These are phyloP conservation scores for Coffea canephora DNA, from an alignment of 257 asterid genomes.

Conservation along the genomic window DNA sequence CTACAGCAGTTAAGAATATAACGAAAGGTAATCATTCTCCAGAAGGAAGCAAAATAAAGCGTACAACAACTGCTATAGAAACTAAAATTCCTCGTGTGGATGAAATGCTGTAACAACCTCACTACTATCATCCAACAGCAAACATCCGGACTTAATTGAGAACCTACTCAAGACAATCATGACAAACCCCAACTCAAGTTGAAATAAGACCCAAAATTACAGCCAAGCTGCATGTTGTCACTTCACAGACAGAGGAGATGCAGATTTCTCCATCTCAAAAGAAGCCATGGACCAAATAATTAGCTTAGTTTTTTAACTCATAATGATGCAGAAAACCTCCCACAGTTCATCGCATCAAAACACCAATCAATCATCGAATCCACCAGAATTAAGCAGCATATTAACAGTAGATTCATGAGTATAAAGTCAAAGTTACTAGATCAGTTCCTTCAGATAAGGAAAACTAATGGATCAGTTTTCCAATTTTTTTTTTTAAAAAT, in stretches of 20 bases:
- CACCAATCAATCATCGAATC: background rate
- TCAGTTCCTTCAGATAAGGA: background rate
- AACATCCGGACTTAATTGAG: background rate
- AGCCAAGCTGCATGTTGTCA: background rate
- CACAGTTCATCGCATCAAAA: background rate
- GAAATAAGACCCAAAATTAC: background rate
- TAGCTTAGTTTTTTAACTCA: background rate
- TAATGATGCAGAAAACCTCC: background rate
- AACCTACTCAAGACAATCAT: background rate
- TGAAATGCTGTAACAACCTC: background rate
- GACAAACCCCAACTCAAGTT: background rate
- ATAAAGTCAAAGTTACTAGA: background rate
- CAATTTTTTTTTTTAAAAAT: background rate
- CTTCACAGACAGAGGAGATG: background rate
- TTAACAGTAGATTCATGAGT: background rate
- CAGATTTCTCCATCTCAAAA: background rate
- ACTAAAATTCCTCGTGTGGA: background rate
- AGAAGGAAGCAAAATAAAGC: background rate
- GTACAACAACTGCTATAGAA: background rate
- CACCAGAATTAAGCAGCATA: background rate
- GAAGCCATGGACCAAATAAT: background rate
- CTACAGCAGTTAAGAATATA: background rate
- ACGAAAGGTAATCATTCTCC: background rate
- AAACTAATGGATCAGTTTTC: constrained; percentile 1
- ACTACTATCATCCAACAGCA: background rate